A percentile compares a stretch with the other conserved stretches of the same genome.
Evolutionary conservation across 192 early-diverging fungal species (phyloP).

Genomic region (Backusella circina): DNA sequence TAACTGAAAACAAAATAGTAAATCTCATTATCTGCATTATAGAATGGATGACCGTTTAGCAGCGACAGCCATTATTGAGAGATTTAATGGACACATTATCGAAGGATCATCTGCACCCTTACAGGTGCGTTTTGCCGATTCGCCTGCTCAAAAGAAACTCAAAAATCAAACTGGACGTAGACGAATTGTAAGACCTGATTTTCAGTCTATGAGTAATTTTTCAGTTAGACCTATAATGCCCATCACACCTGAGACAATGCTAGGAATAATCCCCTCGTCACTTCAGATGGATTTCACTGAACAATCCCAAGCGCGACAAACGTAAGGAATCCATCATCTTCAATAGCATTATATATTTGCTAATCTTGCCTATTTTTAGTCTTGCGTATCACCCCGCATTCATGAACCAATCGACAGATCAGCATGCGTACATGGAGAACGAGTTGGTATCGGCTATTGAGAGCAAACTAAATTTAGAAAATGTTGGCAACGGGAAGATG

Average conservation of each 20-base stretch:
- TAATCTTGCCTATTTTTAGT: background rate
- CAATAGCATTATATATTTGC: background rate
- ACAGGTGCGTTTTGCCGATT: constrained; percentile 79
- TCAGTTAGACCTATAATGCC: constrained; percentile 28
- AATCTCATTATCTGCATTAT: background rate
- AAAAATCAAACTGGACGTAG: constrained; percentile 58
- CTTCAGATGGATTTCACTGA: background rate
- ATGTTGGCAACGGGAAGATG: background rate
- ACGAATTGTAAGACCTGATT: constrained; percentile 38
- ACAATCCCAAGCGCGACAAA: background rate
- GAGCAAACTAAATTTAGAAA: background rate
- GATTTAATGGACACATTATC: constrained; percentile 57
- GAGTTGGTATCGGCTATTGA: background rate
- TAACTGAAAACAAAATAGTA: background rate
- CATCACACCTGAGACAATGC: constrained; percentile 46
- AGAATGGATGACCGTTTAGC: constrained; percentile 70
- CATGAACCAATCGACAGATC: background rate
- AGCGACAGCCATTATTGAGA: constrained; percentile 63
- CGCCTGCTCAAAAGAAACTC: constrained; percentile 71
- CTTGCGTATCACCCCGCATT: background rate
- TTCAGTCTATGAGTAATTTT: constrained; percentile 31
- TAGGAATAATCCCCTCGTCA: constrained; percentile 34
- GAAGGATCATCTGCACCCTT: constrained; percentile 60
- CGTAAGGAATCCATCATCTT: background rate
- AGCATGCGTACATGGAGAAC: background rate